Conservation (phyloP, 2,329 filamentous ascomycete genomes). For the Hypoxylon sp. region DNA sequence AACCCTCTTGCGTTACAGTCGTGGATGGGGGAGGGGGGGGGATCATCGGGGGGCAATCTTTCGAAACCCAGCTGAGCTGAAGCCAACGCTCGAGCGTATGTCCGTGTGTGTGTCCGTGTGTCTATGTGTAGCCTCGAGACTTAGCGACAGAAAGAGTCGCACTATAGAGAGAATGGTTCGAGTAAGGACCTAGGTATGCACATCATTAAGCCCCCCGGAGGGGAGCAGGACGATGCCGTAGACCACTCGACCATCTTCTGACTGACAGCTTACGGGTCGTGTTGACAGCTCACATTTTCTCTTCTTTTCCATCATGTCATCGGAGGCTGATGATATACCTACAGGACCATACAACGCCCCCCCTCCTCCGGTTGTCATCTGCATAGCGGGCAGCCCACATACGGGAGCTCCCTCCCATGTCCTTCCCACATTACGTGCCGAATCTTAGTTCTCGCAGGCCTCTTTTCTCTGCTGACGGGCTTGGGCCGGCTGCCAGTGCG, state of each 20-base stretch:
- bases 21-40: no score
- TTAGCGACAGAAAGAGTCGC: conserved; percentile 15
- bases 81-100: conserved; percentile 14
- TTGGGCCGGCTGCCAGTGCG: conserved; percentile 23
- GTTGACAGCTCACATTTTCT: conserved; percentile 35
- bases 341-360: no score
- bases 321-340: conserved; percentile 35
- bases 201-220: conserved; percentile 30
- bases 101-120: no score
- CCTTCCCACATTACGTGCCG: conserved; percentile 24
- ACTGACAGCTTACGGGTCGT: conserved; percentile 9
- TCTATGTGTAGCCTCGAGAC: conserved; percentile 9
- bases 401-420: conserved; percentile 32
- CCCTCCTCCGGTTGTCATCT: conserved; percentile 34
- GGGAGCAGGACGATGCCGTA: conserved; percentile 9
- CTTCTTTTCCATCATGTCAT: conserved; percentile 32
- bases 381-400: conserved; percentile 28
- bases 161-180: background rate
- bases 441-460: conserved; percentile 24
- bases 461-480: conserved; percentile 28
- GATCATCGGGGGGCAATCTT: background rate
- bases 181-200: conserved; percentile 20
- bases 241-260: conserved; percentile 14
- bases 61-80: conserved; percentile 24
- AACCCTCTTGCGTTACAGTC: conserved; percentile 26